Conservation (phyloP, 768 basidiomycete species). For the Mrakia blollopis region DNA sequence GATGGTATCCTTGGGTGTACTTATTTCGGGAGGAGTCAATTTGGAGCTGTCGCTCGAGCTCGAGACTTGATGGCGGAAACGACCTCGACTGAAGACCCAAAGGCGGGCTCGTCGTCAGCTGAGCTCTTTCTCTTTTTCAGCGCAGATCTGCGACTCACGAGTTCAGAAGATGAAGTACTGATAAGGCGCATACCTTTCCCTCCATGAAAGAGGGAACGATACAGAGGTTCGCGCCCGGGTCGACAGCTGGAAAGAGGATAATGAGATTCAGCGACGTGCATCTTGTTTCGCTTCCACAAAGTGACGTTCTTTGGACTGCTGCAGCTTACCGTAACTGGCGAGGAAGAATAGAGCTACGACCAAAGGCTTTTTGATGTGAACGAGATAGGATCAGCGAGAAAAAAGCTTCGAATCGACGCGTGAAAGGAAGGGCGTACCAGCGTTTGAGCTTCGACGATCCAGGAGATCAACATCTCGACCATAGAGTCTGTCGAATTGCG, state of each 20-base stretch:
- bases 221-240: neutral
- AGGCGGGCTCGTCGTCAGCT: neutral
- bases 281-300: too few species aligned
- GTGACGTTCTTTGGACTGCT: too few species aligned
- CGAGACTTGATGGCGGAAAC: neutral
- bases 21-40: neutral
- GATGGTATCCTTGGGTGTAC: neutral
- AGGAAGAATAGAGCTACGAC: neutral
- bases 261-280: neutral
- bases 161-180: neutral
- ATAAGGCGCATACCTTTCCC: neutral
- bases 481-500: neutral
- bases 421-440: neutral
- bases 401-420: too few species aligned
- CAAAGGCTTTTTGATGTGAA: neutral
- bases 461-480: neutral
- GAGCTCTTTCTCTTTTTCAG: neutral
- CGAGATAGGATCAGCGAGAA: too few species aligned
- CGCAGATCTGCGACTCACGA: neutral
- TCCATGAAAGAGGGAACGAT: neutral
- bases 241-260: neutral
- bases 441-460: neutral
- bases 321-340: neutral
- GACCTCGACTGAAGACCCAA: neutral
- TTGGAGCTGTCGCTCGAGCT: neutral